Evolutionary conservation across 129 eudicot genomes (phyloP).

Genomic region (Apium graveolens): DNA sequence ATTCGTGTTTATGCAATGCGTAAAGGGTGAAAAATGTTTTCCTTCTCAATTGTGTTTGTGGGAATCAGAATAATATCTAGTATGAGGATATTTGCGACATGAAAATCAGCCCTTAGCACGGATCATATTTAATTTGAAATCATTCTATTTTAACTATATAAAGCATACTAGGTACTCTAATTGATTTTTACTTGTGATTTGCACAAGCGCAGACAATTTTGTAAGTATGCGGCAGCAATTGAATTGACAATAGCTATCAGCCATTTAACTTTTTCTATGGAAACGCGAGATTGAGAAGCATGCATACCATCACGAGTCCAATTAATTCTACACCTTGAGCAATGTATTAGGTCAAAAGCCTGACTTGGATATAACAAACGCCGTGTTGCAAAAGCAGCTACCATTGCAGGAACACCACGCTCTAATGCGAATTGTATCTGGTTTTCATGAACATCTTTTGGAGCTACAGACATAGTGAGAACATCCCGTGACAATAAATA

Average conservation of each 20-base stretch:
- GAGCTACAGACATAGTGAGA: slow-evolving; percentile 84
- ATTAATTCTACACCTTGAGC: slow-evolving; percentile 97
- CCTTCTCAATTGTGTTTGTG: not conserved
- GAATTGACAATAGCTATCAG: not conserved
- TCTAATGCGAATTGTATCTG: slow-evolving; percentile 96
- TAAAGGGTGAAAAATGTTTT: not conserved
- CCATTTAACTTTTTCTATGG: not conserved
- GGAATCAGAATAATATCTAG: not conserved
- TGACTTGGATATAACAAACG: slow-evolving; percentile 85
- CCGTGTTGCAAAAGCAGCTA: slow-evolving; percentile 81
- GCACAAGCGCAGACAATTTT: not conserved
- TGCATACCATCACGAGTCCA: slow-evolving; percentile 98
- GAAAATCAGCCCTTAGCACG: not conserved
- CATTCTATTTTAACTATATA: not conserved
- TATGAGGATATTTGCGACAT: not conserved
- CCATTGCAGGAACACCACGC: slow-evolving; percentile 98
- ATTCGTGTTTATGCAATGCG: not conserved
- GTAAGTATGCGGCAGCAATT: not conserved
- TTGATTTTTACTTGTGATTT: not conserved
- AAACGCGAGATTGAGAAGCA: slow-evolving; percentile 10
- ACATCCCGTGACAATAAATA: slow-evolving; percentile 79
- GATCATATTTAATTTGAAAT: not conserved
- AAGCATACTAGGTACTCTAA: not conserved
- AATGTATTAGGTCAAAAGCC: slow-evolving; percentile 89
- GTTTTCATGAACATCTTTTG: slow-evolving; percentile 98